Base-by-base conservation (phyloP, 495 filamentous ascomycete species). In the Aspergillus indologenus region DNA sequence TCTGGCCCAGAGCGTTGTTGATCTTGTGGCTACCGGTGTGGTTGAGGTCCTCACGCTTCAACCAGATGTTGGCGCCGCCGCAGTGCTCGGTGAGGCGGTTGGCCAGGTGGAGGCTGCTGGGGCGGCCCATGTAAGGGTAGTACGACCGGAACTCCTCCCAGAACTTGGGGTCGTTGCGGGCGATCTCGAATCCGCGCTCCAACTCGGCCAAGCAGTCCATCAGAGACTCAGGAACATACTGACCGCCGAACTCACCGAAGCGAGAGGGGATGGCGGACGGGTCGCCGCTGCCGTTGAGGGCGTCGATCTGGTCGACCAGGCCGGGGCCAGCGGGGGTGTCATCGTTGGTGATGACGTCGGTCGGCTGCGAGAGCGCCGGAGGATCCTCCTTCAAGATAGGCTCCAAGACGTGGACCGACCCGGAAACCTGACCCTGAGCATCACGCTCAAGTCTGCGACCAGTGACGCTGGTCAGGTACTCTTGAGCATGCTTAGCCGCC, bases 11-110 rank as follows among this genome's bases (percentile, higher is more conserved):
- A 1, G 94, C 92, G 65, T 96, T 97, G 77, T 97, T 98, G 77
- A 98, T 96, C 80, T 96, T 97, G 79, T 97, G 94, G 21, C 86
- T 90, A 31, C 85, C 85, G 6, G 84, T 86, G 66, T 92, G 89
- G 71, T 98, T 98, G 23, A 97, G 79, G 71, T 97, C 93, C 75
- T 98, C 93, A 59, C 93, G 83, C 78, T 98, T 97, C 55, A 97
- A 74, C 90, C 91, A 98, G 79, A 98, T 93, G 63, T 89, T 96
- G 26, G 94, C 94, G 45, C 93, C 94, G 20, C 87, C 89, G 29
- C 85, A 90, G 65, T 91, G 74, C 59, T 90, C 86, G 0, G 90
- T 62, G 48, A 96, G 76, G n/a, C 89, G 81, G 60, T 91, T 83
- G 0, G 92, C 91, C 9, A 87, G 71, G 71, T 96, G 91, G 12